These are phyloP conservation scores for Salix exigua DNA, from an alignment of 345 rosid species.

Conservation along the genomic window DNA sequence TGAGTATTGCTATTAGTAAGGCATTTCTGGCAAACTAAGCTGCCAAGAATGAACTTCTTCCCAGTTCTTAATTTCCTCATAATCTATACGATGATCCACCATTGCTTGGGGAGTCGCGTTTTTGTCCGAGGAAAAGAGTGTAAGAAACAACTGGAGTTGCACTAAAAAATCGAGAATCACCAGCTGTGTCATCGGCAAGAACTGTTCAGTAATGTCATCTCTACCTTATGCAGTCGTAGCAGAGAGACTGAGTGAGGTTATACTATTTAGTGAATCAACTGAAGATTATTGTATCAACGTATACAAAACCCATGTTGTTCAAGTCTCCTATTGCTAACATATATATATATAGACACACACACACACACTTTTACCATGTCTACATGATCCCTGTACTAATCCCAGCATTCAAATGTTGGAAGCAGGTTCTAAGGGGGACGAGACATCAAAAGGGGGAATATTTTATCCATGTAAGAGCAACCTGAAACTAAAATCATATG, in stretches of 20 bases:
- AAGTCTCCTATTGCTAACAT: neutral
- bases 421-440: neutral
- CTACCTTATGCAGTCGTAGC: neutral
- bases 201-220: neutral
- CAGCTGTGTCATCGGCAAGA: neutral
- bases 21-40: neutral
- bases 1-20: neutral
- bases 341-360: neutral
- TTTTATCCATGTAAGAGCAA: constrained; percentile 18
- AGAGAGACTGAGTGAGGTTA: neutral
- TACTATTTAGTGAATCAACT: neutral
- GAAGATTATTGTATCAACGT: neutral
- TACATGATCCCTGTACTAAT: too few relatives aligned
- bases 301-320: neutral
- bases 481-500: constrained; percentile 76
- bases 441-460: neutral
- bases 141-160: too few relatives aligned
- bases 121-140: neutral
- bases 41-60: too few relatives aligned
- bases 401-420: neutral
- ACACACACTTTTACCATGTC: constrained; percentile 8
- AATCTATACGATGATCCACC: neutral
- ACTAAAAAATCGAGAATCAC: neutral
- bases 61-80: too few relatives aligned
- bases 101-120: neutral